Evolutionary conservation across 1,284 basidiomycete genomes (phyloP), one percentile per base, ranked within the genome.

Genomic region (Cronartium quercuum): DNA sequence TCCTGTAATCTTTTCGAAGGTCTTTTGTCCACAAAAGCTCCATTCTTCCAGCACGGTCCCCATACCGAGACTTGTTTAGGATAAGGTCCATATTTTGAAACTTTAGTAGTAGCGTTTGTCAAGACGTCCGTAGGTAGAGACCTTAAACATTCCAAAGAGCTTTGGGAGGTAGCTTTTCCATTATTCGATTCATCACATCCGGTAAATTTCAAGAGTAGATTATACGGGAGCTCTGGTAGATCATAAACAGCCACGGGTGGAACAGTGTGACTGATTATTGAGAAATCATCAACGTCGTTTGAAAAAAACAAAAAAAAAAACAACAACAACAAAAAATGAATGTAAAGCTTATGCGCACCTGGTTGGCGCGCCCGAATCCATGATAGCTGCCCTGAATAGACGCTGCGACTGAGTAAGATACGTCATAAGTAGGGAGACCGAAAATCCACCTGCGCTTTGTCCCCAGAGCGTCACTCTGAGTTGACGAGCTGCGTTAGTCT

Each of bases 301-400:
- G 44, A 35, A 37, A 3, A 34, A 37, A 18, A 57, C 3, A 61
- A 35, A 40, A 29, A 71, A 41, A 34, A 6, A 1, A 9, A 24
- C 13, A 12, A 40, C 10, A 21, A 12, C 9, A 37, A 58, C 6
- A 68, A n/a, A 18, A 15, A 57, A 40, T 34, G 42, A 38, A 41
- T 41, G 9, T 10, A 15, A 35, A 12, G 78, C 78, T 0, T 77
- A 78, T 0, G 77, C 78, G 42, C 81, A 76, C 21, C 79, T 80
- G 1, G 77, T 78, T 18, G 79, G 78, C 18, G 81, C 80, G 13
- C 83, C 83, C 6, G 81, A 82, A 69, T 83, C 79, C 79, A 84
- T 80, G 76, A 84, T 83, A 0, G 82, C 82, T 10, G 77, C 79
- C 10, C 78, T 78, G 80, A 83, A 83, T 13, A 82, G 75, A 42